Evolutionary conservation across 805 yeast species (phyloP).

Genomic region (Babjeviella inositovora): DNA sequence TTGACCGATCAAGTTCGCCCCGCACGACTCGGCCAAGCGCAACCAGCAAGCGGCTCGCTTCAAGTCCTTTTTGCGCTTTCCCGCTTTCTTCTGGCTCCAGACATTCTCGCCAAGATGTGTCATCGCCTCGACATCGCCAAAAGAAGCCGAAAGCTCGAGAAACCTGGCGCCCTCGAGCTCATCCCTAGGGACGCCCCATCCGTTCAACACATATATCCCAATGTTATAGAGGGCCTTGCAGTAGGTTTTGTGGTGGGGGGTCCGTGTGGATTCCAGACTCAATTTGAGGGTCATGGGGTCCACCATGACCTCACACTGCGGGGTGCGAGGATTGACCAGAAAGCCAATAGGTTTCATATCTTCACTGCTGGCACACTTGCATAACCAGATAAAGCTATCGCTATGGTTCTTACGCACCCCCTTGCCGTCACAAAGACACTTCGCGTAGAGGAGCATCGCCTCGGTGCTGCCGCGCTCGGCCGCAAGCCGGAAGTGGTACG

Average conservation of each 20-base stretch:
- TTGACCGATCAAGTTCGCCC: slow-evolving; percentile 46
- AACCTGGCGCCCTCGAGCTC: slow-evolving; percentile 40
- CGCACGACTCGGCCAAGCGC: slow-evolving; percentile 45
- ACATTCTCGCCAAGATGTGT: slow-evolving; percentile 46
- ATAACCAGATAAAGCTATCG: slow-evolving; percentile 44
- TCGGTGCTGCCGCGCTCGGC: slow-evolving; percentile 44
- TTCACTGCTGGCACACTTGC: slow-evolving; percentile 29
- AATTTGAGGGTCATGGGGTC: slow-evolving; percentile 17
- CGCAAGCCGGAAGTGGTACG: slow-evolving; percentile 50
- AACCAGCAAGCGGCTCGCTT: slow-evolving; percentile 56
- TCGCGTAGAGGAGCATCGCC: slow-evolving; percentile 57
- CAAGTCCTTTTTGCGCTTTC: slow-evolving; percentile 37
- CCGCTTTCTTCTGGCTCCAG: slow-evolving; percentile 41
- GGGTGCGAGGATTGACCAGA: slow-evolving; percentile 5
- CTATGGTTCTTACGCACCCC: slow-evolving; percentile 43
- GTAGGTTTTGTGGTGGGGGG: slow-evolving; percentile 24
- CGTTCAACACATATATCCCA: slow-evolving; percentile 38
- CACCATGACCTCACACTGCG: slow-evolving; percentile 7
- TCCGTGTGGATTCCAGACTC: slow-evolving; percentile 13
- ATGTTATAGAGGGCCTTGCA: slow-evolving; percentile 45
- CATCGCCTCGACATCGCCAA: slow-evolving; percentile 59
- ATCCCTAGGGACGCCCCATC: slow-evolving; percentile 37
- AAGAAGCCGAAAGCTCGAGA: slow-evolving; percentile 46
- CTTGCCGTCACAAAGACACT: slow-evolving; percentile 52
- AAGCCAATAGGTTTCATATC: too few relatives aligned